Evolutionary conservation across 2,329 filamentous ascomycete species (phyloP).

Genomic region (Catunica adiposa): DNA sequence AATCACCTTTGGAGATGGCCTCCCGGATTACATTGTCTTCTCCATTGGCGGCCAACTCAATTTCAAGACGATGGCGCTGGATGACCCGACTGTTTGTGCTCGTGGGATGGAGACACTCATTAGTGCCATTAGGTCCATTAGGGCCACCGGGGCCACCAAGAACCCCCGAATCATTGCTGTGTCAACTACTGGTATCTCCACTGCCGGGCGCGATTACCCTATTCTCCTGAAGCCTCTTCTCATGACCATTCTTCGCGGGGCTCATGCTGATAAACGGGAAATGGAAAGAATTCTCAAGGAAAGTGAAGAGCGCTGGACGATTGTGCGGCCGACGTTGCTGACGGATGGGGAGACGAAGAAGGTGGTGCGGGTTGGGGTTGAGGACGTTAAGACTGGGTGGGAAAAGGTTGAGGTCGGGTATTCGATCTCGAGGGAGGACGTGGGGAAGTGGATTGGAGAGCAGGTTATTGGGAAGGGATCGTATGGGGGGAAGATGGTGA

Average conservation of each 20-base stretch:
- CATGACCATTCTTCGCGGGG: conserved; percentile 23
- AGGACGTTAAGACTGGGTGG: conserved; percentile 21
- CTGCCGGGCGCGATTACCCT: conserved; percentile 26
- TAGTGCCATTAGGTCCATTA: conserved; percentile 21
- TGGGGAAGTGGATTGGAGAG: conserved; percentile 31
- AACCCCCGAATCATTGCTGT: conserved; percentile 23
- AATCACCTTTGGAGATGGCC: conserved; percentile 19
- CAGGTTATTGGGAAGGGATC: conserved; percentile 21
- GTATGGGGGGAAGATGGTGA: conserved; percentile 24
- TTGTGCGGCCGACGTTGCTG: conserved; percentile 26
- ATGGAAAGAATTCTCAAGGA: conserved; percentile 26
- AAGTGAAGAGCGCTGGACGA: conserved; percentile 22
- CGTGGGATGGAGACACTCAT: conserved; percentile 28
- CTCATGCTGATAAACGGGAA: conserved; percentile 31
- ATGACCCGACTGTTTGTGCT: conserved; percentile 33
- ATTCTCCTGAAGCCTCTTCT: conserved; percentile 29
- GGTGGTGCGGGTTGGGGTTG: conserved; percentile 24
- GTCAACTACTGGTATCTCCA: conserved; percentile 26
- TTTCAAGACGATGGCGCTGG: conserved; percentile 22
- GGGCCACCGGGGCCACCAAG: conserved; percentile 18
- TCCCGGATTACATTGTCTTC: conserved; percentile 28
- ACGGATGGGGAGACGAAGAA: conserved; percentile 17
- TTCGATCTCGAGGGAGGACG: conserved; percentile 30
- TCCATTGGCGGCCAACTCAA: conserved; percentile 28
- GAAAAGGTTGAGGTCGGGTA: conserved; percentile 29